Percentiles rank a stretch among this genome's conserved stretches.
Evolutionary conservation across 2,329 filamentous ascomycete genomes (phyloP).

Genomic region (Colletotrichum siamense): DNA sequence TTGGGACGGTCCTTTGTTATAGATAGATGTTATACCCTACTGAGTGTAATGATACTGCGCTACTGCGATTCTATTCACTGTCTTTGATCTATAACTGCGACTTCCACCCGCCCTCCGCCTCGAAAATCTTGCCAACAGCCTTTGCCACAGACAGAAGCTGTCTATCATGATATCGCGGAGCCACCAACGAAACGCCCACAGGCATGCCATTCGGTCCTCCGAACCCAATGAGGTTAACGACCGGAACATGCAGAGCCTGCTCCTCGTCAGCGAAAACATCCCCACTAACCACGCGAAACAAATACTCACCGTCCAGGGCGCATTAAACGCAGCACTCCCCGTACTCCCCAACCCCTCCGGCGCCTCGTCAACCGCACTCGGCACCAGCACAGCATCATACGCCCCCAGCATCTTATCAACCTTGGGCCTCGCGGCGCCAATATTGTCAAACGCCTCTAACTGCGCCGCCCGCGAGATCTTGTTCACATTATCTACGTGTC

Average conservation of each 20-base stretch:
- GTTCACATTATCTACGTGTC: conserved; percentile 55
- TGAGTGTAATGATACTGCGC: conserved; percentile 3
- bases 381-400: conserved; percentile 61
- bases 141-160: conserved; percentile 49
- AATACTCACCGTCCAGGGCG: conserved; percentile 56
- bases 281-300: conserved; percentile 16
- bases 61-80: not conserved
- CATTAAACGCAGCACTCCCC: conserved; percentile 58
- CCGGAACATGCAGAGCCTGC: conserved; percentile 62
- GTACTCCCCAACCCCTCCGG: conserved; percentile 57
- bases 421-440: conserved; percentile 53
- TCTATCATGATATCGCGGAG: conserved; percentile 50
- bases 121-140: conserved; percentile 38
- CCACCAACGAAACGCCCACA: conserved; percentile 61
- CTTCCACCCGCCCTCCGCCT: conserved; percentile 37
- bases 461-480: conserved; percentile 50
- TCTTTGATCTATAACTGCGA: not conserved
- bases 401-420: conserved; percentile 52
- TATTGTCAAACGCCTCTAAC: conserved; percentile 57
- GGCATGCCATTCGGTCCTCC: conserved; percentile 58
- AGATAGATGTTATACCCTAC: conserved; percentile 14
- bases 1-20: not conserved
- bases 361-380: conserved; percentile 62
- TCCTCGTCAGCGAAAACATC: conserved; percentile 29
- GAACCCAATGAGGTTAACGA: conserved; percentile 70